phyloP scores from a whole-genome alignment of 1,284 basidiomycete genomes.

The Kwoniella shivajii region DNA sequence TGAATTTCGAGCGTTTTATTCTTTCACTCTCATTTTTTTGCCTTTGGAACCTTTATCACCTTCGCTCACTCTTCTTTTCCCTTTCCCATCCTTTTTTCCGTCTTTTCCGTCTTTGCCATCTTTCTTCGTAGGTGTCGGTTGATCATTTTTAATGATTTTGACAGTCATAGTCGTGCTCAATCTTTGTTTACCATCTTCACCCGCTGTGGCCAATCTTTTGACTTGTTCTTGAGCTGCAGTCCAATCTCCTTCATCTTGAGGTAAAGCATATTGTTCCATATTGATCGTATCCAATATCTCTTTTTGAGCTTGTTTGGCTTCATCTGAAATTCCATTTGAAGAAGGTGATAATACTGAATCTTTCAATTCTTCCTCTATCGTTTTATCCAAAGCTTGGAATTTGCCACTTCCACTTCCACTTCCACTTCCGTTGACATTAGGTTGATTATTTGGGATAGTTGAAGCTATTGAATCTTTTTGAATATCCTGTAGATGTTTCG shows the following conservation, averaged over 20 bases:
- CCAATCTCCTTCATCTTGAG: constrained; percentile 71
- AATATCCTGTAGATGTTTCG: constrained; percentile 74
- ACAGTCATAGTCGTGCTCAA: constrained; percentile 74
- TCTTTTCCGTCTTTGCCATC: constrained; percentile 23
- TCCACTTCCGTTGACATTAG: neutral
- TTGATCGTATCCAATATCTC: constrained; percentile 84
- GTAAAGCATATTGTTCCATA: constrained; percentile 79
- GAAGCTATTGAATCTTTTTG: constrained; percentile 75
- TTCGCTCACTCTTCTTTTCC: constrained; percentile 10
- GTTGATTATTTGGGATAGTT: constrained; percentile 55
- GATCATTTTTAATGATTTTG: constrained; percentile 64
- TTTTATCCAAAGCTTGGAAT: constrained; percentile 62
- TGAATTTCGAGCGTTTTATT: neutral
- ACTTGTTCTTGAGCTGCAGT: constrained; percentile 72
- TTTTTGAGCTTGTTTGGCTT: constrained; percentile 61
- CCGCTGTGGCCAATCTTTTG: constrained; percentile 55
- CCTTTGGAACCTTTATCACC: constrained; percentile 11
- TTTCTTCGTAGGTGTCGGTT: constrained; percentile 44
- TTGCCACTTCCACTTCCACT: constrained; percentile 12
- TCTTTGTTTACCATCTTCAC: constrained; percentile 52
- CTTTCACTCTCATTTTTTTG: constrained; percentile 13
- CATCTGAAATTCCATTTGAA: constrained; percentile 37
- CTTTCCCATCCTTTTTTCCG: constrained; percentile 20
- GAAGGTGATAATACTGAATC: constrained; percentile 58
- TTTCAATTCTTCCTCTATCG: constrained; percentile 62